Evolutionary conservation across 768 basidiomycete genomes (phyloP), one percentile per base, ranked within the genome.

Genomic region (Dacryopinax spathularia): DNA sequence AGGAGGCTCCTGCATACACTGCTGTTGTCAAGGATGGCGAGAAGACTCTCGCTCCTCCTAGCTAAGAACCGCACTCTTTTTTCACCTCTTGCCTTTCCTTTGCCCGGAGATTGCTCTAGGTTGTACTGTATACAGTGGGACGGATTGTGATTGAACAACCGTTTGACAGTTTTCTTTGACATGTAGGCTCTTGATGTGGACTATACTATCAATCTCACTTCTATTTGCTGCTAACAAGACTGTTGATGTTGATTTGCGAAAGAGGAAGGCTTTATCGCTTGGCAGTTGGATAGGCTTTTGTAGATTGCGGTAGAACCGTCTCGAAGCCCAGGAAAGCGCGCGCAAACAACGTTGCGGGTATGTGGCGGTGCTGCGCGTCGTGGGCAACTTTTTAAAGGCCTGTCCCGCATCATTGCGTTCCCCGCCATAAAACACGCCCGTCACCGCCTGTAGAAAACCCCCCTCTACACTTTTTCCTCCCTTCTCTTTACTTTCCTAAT

Each of bases 401-500:
- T 56, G 48, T 56, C 13, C 20, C n/a, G 25, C 48, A 29, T 56
- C 48, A 29, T 56, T 22, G 10, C 48, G 48, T 29, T 31, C 29
- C 25, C 25, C 5, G 3, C 29, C 25, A 56, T 56, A 22, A 27
- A 56, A 13, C 39, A 41, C 48, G 25, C 3, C 59, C 63, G 25
- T 60, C 43, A 22, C 34, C 56, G 22, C 33, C 44, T 59, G n/a
- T 37, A 36, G 33, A 33, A 20, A 37, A 22, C 64, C 65, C 59
- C 60, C 43, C 33, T 31, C 63, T 37, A 25, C 35, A 35, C 25
- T 25, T 31, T 37, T 35, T 31, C 36, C 61, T 60, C 27, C n/a
- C 64, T 34, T 63, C 27, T 44, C 65, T 56, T 29, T 56, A 31
- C 39, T 41, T 63, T 60, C 29, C 34, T 34, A 41, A 36, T 60